A percentile compares a stretch with the other conserved stretches of the same genome.
These are phyloP conservation scores for Plasmodium blacklocki DNA, from an alignment of 169 alveolate genomes.

Conservation along the genomic window DNA sequence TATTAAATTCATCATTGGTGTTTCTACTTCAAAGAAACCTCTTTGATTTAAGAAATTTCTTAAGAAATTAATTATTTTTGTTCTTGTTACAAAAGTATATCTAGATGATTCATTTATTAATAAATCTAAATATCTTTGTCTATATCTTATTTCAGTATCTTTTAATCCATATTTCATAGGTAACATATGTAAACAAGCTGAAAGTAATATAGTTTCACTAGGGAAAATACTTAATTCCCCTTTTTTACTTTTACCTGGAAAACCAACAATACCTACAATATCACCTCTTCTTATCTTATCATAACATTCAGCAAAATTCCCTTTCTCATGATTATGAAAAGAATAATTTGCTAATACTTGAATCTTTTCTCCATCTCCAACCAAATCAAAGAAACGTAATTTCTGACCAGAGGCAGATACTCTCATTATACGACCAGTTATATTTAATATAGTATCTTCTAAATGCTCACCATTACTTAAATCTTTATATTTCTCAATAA, in stretches of 20 bases:
- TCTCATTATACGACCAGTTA: slow-evolving; percentile 94
- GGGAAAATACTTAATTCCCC: slow-evolving; percentile 98
- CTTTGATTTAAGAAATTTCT: slow-evolving; percentile 92
- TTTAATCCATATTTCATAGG: slow-evolving; percentile 96
- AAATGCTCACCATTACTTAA: slow-evolving; percentile 91
- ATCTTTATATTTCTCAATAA: slow-evolving; percentile 89
- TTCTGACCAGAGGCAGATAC: slow-evolving; percentile 93
- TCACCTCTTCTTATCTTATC: slow-evolving; percentile 81
- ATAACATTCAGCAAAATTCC: slow-evolving; percentile 82
- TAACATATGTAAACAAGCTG: slow-evolving; percentile 97
- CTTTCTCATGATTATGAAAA: slow-evolving; percentile 84
- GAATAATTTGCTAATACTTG: slow-evolving; percentile 91
- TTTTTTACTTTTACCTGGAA: slow-evolving; percentile 93
- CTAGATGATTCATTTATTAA: slow-evolving; percentile 92
- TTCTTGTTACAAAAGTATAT: slow-evolving; percentile 92
- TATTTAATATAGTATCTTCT: slow-evolving; percentile 86
- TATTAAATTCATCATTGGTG: slow-evolving; percentile 98
- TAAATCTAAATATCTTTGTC: slow-evolving; percentile 98
- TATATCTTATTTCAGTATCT: slow-evolving; percentile 94
- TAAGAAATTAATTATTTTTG: slow-evolving; percentile 87
- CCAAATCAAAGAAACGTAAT: slow-evolving; percentile 92
- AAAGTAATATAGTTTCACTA: slow-evolving; percentile 87
- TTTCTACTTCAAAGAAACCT: slow-evolving; percentile 98
- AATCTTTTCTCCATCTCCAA: slow-evolving; percentile 92
- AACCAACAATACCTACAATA: slow-evolving; percentile 82